phyloP scores from a whole-genome alignment of 1,284 basidiomycete genomes.

The Amylostereum areolatum region DNA sequence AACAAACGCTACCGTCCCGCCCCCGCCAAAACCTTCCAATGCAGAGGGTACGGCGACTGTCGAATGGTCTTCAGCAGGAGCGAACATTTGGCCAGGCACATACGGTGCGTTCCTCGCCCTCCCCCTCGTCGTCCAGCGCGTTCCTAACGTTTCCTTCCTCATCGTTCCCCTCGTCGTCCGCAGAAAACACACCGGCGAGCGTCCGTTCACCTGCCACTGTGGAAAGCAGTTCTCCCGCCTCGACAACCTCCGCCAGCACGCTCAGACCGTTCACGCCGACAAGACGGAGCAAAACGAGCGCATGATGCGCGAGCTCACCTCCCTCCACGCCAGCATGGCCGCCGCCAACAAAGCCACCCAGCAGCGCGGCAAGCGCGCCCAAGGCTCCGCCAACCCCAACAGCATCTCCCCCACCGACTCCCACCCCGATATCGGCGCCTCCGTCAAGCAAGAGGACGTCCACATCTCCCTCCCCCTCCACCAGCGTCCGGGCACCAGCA shows the following conservation, averaged over 20 bases:
- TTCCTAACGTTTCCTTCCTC: slow-evolving; percentile 15
- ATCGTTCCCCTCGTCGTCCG: slow-evolving; percentile 9
- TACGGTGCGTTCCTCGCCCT: slow-evolving; percentile 53
- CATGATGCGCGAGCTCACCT: slow-evolving; percentile 87
- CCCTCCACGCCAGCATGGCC: slow-evolving; percentile 81
- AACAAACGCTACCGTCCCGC: slow-evolving; percentile 69
- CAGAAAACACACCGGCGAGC: slow-evolving; percentile 96
- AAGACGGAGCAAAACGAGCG: slow-evolving; percentile 83
- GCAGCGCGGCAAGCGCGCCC: slow-evolving; percentile 34
- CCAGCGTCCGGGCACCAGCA: slow-evolving; percentile 59
- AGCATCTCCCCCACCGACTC: slow-evolving; percentile 34
- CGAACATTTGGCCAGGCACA: slow-evolving; percentile 93
- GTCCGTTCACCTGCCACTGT: slow-evolving; percentile 94
- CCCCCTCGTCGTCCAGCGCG: slow-evolving; percentile 1
- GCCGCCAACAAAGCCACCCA: slow-evolving; percentile 56
- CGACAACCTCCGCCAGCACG: slow-evolving; percentile 95
- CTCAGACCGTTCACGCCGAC: slow-evolving; percentile 92
- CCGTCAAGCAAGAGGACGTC: slow-evolving; percentile 52
- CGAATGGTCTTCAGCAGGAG: slow-evolving; percentile 94
- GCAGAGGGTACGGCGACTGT: slow-evolving; percentile 91
- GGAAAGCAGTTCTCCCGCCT: slow-evolving; percentile 92
- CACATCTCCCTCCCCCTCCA: slow-evolving; percentile 26
- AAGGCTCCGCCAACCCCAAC: slow-evolving; percentile 25
- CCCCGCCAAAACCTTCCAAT: slow-evolving; percentile 90
- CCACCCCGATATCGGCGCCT: slow-evolving; percentile 22